phyloP scores from a whole-genome alignment of 129 eudicot genomes.

The Scalesia atractyloides region DNA sequence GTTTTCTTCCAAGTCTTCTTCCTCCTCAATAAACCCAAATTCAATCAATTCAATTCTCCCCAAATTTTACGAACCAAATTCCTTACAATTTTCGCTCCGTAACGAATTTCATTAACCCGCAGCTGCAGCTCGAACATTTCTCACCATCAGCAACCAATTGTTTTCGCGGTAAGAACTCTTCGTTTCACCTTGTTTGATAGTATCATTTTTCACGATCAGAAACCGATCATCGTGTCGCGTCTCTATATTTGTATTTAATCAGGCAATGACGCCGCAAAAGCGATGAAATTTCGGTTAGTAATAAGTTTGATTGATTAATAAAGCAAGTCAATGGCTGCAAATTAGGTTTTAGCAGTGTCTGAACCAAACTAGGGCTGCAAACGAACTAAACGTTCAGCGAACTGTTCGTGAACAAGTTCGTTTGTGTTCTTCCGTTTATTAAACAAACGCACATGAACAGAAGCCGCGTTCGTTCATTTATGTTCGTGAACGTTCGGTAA shows the following conservation, averaged over 20 bases:
- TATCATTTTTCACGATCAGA: neutral
- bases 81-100: neutral
- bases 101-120: neutral
- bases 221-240: neutral
- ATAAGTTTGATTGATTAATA: constrained; percentile 5
- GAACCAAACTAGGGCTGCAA: too few relatives aligned
- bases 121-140: constrained; percentile 22
- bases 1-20: constrained; percentile 27
- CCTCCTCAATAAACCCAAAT: constrained; percentile 24
- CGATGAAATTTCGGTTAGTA: neutral
- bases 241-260: neutral
- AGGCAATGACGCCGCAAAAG: neutral
- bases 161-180: constrained; percentile 21
- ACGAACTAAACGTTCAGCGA: too few relatives aligned
- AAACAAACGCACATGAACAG: too few relatives aligned
- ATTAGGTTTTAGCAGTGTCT: constrained; percentile 1
- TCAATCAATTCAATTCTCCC: neutral
- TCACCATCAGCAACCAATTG: constrained; percentile 11
- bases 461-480: too few relatives aligned
- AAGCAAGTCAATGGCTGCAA: neutral
- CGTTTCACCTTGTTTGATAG: constrained; percentile 10
- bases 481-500: too few relatives aligned
- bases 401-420: too few relatives aligned
- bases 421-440: too few relatives aligned
- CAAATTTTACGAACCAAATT: constrained; percentile 5